Evolutionary conservation across 2,329 filamentous ascomycete genomes (phyloP).

Genomic region (Ceratocystis eucalypticola): DNA sequence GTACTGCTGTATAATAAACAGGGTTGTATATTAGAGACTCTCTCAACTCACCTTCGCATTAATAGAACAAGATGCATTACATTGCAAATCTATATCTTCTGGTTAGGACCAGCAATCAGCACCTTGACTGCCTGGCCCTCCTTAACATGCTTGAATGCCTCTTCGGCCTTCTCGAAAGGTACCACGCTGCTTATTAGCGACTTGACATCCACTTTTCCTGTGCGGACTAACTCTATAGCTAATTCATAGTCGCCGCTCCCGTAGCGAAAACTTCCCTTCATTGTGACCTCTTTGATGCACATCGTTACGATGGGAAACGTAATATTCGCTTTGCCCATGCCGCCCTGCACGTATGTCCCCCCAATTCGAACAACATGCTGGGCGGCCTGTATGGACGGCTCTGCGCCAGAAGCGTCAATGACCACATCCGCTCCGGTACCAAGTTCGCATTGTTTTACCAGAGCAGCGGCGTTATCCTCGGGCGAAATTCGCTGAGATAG

Average conservation of each 20-base stretch:
- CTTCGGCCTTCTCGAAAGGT: constrained; percentile 66
- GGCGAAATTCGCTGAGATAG: constrained; percentile 47
- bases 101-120: constrained; percentile 52
- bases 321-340: constrained; percentile 82
- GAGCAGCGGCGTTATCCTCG: constrained; percentile 58
- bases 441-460: constrained; percentile 51
- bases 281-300: constrained; percentile 77
- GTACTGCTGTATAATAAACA: neutral
- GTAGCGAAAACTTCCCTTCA: constrained; percentile 83
- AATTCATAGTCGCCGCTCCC: constrained; percentile 75
- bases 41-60: neutral
- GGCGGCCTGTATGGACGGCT: constrained; percentile 61
- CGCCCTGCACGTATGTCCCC: constrained; percentile 70
- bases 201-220: constrained; percentile 67
- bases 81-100: constrained; percentile 28
- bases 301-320: constrained; percentile 83
- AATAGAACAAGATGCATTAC: neutral
- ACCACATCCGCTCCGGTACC: constrained; percentile 58
- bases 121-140: constrained; percentile 65
- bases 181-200: constrained; percentile 66
- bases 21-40: neutral
- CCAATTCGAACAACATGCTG: constrained; percentile 58
- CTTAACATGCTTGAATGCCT: constrained; percentile 78
- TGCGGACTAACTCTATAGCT: constrained; percentile 62
- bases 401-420: constrained; percentile 68